Conservation (phyloP, 805 yeast genomes). For the Teunomyces lycoperdinae region DNA sequence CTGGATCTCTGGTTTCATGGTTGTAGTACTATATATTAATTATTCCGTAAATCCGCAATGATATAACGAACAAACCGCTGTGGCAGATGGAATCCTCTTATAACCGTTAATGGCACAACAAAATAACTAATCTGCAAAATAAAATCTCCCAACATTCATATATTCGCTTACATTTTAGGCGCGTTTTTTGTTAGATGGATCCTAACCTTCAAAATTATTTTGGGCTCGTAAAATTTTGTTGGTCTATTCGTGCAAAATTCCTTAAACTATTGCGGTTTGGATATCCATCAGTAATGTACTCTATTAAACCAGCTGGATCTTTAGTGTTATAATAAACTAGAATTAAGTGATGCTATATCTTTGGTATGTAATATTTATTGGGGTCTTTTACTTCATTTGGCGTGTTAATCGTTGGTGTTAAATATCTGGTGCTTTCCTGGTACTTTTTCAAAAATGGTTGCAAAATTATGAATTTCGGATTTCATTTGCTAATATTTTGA, state of each 20-base stretch:
- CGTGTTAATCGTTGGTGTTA: too few relatives aligned
- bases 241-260: neutral
- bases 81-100: conserved; percentile 1
- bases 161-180: neutral
- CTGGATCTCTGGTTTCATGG: conserved; percentile 90
- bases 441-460: neutral
- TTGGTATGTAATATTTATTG: too few relatives aligned
- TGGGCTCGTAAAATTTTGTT: conserved; percentile 1
- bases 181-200: neutral
- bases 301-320: too few relatives aligned
- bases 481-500: neutral
- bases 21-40: conserved; percentile 6
- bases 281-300: neutral
- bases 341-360: too few relatives aligned
- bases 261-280: neutral
- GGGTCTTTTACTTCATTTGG: too few relatives aligned
- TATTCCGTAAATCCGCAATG: neutral
- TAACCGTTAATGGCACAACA: conserved; percentile 1
- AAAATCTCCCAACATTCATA: conserved; percentile 1
- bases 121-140: neutral
- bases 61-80: neutral
- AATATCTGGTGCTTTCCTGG: too few relatives aligned
- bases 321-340: too few relatives aligned
- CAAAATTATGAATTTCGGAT: neutral
- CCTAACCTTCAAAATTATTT: neutral